phyloP scores from a whole-genome alignment of 441 rosid genomes.

The Croton laevigatus region DNA sequence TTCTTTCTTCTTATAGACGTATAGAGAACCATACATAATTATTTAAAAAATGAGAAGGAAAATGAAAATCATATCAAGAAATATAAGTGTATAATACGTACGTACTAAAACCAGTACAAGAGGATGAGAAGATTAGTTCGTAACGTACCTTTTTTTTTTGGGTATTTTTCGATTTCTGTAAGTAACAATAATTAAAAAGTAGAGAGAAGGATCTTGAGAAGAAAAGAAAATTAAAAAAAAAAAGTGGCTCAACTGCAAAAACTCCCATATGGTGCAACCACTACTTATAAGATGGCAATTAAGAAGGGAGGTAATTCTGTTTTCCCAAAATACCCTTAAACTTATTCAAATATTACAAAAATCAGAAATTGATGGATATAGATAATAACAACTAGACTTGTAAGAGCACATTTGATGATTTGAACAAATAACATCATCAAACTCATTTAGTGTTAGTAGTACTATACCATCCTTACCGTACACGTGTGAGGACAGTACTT shows the following conservation, averaged over 20 bases:
- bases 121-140: not conserved
- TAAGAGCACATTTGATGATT: slow-evolving; percentile 9
- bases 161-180: not conserved
- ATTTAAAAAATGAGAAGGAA: not conserved
- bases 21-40: too few relatives aligned
- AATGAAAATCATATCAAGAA: not conserved
- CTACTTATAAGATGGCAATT: slow-evolving; percentile 25
- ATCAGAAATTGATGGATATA: not conserved
- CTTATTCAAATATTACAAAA: not conserved
- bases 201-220: not conserved
- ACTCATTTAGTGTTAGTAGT: slow-evolving; percentile 10
- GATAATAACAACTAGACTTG: slow-evolving; percentile 3
- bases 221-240: not conserved
- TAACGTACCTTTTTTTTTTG: not conserved
- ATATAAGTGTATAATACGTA: too few relatives aligned
- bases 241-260: slow-evolving; percentile 15
- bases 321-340: slow-evolving; percentile 37
- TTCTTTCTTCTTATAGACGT: too few relatives aligned
- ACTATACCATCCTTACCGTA: slow-evolving; percentile 30
- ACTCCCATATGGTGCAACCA: slow-evolving; percentile 10
- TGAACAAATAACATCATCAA: slow-evolving; percentile 20
- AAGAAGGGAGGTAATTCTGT: not conserved
- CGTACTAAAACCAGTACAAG: not conserved
- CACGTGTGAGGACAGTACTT: slow-evolving; percentile 51
- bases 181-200: not conserved